These are phyloP conservation scores for Obba rivulosa DNA, from an alignment of 768 basidiomycete species.

Conservation along the genomic window DNA sequence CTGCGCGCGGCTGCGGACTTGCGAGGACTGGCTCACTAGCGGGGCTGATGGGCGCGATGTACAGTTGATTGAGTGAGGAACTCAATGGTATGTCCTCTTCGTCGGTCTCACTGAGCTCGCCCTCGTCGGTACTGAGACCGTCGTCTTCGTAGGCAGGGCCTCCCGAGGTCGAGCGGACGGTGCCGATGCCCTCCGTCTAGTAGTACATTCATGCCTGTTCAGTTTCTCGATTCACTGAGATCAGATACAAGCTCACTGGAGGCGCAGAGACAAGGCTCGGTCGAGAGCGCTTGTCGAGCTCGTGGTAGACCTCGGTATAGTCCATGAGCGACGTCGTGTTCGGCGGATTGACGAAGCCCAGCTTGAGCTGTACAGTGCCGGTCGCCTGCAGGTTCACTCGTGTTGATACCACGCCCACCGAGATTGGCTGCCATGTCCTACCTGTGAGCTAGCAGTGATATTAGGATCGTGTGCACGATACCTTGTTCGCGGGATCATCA, in stretches of 20 bases:
- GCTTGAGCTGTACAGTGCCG: constrained; percentile 54
- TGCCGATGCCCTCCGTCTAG: constrained; percentile 84
- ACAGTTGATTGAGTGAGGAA: constrained; percentile 10
- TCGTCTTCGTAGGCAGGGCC: constrained; percentile 68
- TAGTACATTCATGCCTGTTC: background rate
- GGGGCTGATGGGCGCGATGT: constrained; percentile 6
- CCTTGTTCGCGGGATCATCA: constrained; percentile 64
- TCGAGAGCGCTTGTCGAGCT: constrained; percentile 58
- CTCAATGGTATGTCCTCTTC: constrained; percentile 26
- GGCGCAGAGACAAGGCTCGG: constrained; percentile 71
- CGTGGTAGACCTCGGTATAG: constrained; percentile 56
- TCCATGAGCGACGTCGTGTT: constrained; percentile 39
- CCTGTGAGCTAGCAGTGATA: constrained; percentile 3
- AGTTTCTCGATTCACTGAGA: too few species aligned
- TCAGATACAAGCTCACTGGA: too few species aligned
- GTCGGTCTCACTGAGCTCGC: constrained; percentile 31
- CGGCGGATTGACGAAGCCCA: constrained; percentile 49
- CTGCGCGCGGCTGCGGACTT: background rate
- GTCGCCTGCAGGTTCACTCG: constrained; percentile 40
- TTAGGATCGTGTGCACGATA: too few species aligned
- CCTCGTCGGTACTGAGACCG: constrained; percentile 57
- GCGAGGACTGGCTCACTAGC: background rate
- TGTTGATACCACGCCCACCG: constrained; percentile 42
- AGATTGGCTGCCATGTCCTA: constrained; percentile 36
- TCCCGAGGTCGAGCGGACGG: constrained; percentile 57